Conservation (phyloP, 768 basidiomycete genomes). For the Mrakia gelida region DNA sequence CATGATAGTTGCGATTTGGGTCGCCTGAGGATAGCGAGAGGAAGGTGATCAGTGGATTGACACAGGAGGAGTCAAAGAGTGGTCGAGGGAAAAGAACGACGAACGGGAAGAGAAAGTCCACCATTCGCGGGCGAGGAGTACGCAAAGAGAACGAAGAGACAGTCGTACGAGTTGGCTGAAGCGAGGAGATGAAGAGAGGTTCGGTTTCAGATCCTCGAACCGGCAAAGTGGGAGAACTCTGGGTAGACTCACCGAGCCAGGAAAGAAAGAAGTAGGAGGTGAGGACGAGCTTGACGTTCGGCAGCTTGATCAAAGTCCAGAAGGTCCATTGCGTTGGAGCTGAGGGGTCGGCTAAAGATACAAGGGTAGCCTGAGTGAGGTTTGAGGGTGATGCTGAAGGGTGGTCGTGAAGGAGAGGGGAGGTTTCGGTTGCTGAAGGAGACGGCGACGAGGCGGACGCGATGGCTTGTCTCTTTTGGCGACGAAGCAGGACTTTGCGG, state of each 20-base stretch:
- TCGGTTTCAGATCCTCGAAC: background rate
- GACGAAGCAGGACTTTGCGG: background rate
- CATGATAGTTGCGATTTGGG: constrained; percentile 16
- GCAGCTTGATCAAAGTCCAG: background rate
- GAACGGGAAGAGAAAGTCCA: constrained; percentile 2
- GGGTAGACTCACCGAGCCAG: background rate
- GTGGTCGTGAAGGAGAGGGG: background rate
- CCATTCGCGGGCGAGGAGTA: background rate
- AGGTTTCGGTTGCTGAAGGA: background rate
- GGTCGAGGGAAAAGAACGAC: background rate
- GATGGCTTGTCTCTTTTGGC: background rate
- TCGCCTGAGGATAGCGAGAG: background rate
- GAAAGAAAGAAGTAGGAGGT: background rate
- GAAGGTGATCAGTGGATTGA: background rate
- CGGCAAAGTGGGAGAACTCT: background rate
- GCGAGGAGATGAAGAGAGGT: background rate
- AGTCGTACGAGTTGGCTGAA: constrained; percentile 18
- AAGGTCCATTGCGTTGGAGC: background rate
- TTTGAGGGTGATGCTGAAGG: background rate
- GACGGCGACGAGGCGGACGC: background rate
- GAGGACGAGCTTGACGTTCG: background rate
- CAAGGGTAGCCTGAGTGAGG: background rate
- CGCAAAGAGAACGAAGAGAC: constrained; percentile 11
- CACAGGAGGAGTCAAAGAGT: background rate
- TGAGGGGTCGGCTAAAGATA: background rate